Base-by-base conservation (phyloP, 2,329 filamentous ascomycete genomes). In the Scedosporium aurantiacum region DNA sequence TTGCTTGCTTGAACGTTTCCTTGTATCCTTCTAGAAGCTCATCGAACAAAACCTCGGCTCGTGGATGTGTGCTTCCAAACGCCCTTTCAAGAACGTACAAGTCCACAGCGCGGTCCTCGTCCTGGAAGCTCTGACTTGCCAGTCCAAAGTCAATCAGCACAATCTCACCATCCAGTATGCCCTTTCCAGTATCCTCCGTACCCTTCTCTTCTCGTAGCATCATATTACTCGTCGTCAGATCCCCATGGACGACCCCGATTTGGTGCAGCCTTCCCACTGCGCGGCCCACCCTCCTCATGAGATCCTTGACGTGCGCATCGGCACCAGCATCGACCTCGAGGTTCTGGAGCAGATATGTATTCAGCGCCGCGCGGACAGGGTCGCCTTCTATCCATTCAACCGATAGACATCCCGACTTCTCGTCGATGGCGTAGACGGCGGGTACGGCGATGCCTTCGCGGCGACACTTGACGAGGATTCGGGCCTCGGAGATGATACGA, bases 151-250 rank as follows among this genome's bases (percentile, higher is more conserved):
- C 94, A 71, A 97, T 97, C 43, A 97, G 78, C 23, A 96, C 86
- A 62, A 99, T 82, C 60, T 95, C 88, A 2, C 91, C 92, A 1
- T 83, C 79, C 62, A 86, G 68, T 47, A 52, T 4, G 16, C 54
- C 43, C 1, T 68, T 63, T 21, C 64, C 67, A 12, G 65, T 68
- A 37, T 58, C 64, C 16, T 61, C 63, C 14, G 63, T 64, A 62
- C 25, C 62, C 1, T 14, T 18, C 4, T 55, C 21, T 47, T 65
- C 27, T 63, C 83, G 73, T 66, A 97, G 71, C 87, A 99, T 97
- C 76, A 99, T 81, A 75, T 99, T 99, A 75, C 92, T 97, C 65
- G 92, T 99, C 63, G 94, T 99, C 75, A 99, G 75, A 76, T 99
- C 94, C 47, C 94, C 94, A 76, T 99, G 94, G 63, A 96, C 86